Conservation (phyloP, 768 basidiomycete genomes). For the Psilocybe sp. region DNA sequence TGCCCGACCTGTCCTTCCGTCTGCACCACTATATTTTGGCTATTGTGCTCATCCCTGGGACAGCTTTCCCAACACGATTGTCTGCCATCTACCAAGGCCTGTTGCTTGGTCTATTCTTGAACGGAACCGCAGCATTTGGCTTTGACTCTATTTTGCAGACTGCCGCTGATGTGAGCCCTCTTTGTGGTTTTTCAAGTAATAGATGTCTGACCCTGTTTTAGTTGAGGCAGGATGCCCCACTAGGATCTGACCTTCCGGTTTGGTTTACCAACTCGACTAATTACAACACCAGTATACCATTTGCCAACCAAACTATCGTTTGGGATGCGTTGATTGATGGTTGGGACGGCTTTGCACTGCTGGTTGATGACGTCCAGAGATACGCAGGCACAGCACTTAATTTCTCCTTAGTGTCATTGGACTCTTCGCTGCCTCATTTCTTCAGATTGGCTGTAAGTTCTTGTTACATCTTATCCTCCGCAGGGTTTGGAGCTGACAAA, state of each 20-base stretch:
- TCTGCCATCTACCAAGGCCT: slow-evolving; percentile 82
- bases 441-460: slow-evolving; percentile 74
- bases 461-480: slow-evolving; percentile 1
- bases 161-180: slow-evolving; percentile 53
- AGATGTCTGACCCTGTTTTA: slow-evolving; percentile 22
- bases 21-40: slow-evolving; percentile 83
- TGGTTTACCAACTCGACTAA: slow-evolving; percentile 76
- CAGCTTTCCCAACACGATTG: slow-evolving; percentile 77
- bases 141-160: slow-evolving; percentile 82
- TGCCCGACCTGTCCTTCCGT: slow-evolving; percentile 69
- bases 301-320: slow-evolving; percentile 50
- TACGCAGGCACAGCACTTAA: slow-evolving; percentile 71
- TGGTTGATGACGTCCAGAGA: slow-evolving; percentile 85
- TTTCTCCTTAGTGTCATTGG: slow-evolving; percentile 63
- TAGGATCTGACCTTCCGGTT: slow-evolving; percentile 65
- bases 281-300: slow-evolving; percentile 53
- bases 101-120: slow-evolving; percentile 78
- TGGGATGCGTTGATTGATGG: slow-evolving; percentile 53
- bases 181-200: slow-evolving; percentile 3
- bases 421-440: slow-evolving; percentile 64
- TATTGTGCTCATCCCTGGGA: slow-evolving; percentile 71
- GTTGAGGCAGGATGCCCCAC: slow-evolving; percentile 70
- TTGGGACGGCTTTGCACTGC: slow-evolving; percentile 77
- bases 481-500: background rate
- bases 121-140: slow-evolving; percentile 77